Evolutionary conservation across 2,329 filamentous ascomycete genomes (phyloP).

Genomic region (Chalaropsis thielavioides): DNA sequence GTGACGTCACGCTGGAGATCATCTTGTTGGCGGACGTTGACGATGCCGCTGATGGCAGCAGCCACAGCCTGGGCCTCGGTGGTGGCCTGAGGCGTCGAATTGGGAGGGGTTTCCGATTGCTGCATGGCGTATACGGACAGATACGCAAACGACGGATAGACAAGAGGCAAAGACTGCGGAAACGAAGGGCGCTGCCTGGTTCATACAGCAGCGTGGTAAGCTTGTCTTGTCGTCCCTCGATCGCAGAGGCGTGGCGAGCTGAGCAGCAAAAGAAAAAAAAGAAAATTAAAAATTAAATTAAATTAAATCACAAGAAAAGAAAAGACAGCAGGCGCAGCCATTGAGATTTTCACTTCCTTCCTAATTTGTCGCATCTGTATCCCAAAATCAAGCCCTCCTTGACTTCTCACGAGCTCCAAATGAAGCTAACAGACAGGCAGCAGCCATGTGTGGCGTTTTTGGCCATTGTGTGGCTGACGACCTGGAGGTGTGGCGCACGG

Average conservation of each 20-base stretch:
- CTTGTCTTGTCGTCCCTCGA: too few species aligned
- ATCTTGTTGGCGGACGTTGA: conserved; percentile 60
- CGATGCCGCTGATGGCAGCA: conserved; percentile 25
- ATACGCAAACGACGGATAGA: neutral
- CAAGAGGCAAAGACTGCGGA: too few species aligned
- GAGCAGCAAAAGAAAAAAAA: neutral
- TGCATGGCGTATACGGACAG: neutral
- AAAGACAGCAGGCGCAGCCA: neutral
- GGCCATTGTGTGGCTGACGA: neutral
- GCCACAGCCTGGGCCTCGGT: conserved; percentile 22
- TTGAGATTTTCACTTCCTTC: neutral
- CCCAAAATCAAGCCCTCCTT: neutral
- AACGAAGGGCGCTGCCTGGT: neutral
- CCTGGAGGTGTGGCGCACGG: neutral
- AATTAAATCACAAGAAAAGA: neutral
- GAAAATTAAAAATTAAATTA: neutral
- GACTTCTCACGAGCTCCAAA: neutral
- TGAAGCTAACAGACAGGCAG: neutral
- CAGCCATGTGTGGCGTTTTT: neutral
- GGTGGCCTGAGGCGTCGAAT: neutral
- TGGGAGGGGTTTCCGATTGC: neutral
- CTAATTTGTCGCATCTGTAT: neutral
- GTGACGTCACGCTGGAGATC: conserved; percentile 81
- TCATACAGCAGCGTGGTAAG: too few species aligned
- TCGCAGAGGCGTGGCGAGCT: neutral